Conservation (phyloP, 2,329 filamentous ascomycete genomes). For the Davidsoniella australis region DNA sequence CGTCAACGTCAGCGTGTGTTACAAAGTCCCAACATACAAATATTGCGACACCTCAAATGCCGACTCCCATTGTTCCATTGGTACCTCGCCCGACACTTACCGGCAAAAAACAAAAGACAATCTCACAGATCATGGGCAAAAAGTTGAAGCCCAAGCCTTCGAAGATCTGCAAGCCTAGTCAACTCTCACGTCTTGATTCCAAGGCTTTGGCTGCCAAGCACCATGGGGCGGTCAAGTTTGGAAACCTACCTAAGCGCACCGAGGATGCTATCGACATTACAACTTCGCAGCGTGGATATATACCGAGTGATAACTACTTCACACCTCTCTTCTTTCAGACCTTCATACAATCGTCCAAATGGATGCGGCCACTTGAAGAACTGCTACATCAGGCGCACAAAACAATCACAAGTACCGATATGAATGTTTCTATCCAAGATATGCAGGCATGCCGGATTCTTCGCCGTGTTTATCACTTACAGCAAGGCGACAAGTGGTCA, state of each 20-base stretch:
- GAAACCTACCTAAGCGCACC: constrained; percentile 40
- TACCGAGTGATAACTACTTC: constrained; percentile 45
- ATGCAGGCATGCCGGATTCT: constrained; percentile 76
- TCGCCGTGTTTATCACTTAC: constrained; percentile 73
- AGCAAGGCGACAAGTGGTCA: constrained; percentile 85
- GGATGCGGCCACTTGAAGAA: constrained; percentile 49
- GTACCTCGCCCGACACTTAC: neutral
- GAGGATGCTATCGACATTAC: constrained; percentile 29
- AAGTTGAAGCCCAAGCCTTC: neutral
- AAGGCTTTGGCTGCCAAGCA: constrained; percentile 41
- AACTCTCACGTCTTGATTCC: constrained; percentile 28
- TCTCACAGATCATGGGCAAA: constrained; percentile 10
- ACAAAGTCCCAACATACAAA: neutral
- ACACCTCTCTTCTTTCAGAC: constrained; percentile 44
- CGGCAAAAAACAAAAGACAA: constrained; percentile 8
- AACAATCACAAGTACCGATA: constrained; percentile 71
- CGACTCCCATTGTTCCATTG: neutral
- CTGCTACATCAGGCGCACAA: constrained; percentile 74
- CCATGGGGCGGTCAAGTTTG: constrained; percentile 53
- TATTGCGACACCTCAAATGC: neutral
- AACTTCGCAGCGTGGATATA: constrained; percentile 24
- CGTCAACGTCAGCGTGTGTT: neutral
- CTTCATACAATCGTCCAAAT: constrained; percentile 35
- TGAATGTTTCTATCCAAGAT: constrained; percentile 68
- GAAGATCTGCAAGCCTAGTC: constrained; percentile 16